A percentile compares a stretch with the other conserved stretches of the same genome.
Conservation (phyloP, 305 asterid genomes). For the Petunia hybrid region DNA sequence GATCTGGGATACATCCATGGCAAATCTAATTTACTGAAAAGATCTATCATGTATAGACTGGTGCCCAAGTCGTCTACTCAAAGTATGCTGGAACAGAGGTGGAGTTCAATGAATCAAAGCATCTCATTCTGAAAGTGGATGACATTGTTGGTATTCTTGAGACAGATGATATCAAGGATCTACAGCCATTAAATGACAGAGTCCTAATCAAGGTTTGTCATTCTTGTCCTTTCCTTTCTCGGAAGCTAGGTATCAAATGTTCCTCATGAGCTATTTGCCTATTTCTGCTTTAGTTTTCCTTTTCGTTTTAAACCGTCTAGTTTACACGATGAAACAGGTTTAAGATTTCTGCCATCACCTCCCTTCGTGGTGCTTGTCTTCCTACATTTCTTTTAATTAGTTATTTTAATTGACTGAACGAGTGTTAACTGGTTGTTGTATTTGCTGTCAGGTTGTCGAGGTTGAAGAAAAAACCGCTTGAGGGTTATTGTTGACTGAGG, state of each 20-base stretch:
- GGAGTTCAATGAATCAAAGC: constrained; percentile 76
- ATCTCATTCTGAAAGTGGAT: constrained; percentile 90
- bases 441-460: constrained; percentile 66
- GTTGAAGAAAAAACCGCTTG: constrained; percentile 87
- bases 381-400: background rate
- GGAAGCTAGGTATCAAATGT: constrained; percentile 6
- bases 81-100: constrained; percentile 97
- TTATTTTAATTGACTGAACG: background rate
- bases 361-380: background rate
- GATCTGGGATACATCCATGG: background rate
- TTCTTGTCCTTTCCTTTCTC: background rate
- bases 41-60: constrained; percentile 55
- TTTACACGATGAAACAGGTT: background rate
- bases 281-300: background rate
- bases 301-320: background rate
- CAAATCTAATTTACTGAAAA: constrained; percentile 7
- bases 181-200: constrained; percentile 90
- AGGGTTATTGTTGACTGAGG: constrained; percentile 79
- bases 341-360: background rate
- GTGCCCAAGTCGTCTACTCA: constrained; percentile 83
- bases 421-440: constrained; percentile 1
- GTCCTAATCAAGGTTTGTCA: constrained; percentile 78
- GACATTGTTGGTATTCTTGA: constrained; percentile 89
- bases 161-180: constrained; percentile 79
- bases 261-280: background rate